A percentile compares a stretch with the other conserved stretches of the same genome.
phyloP scores from a whole-genome alignment of 495 filamentous ascomycete species.

The Neurospora sp. region DNA sequence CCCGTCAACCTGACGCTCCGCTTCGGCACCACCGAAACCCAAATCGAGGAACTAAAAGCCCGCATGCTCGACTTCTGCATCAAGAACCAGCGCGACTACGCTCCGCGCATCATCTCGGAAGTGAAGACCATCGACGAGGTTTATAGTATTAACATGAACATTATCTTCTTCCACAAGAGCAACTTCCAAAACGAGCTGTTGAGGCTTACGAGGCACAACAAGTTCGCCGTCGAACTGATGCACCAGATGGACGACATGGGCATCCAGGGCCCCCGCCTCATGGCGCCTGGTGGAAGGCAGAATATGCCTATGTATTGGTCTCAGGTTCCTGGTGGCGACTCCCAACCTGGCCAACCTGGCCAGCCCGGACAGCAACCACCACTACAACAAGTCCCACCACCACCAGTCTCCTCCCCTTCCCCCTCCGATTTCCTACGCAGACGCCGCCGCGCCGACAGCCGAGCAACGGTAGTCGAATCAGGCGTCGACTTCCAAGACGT shows the following conservation, averaged over 20 bases:
- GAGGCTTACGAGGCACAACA: constrained; percentile 83
- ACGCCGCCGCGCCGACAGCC: constrained; percentile 6
- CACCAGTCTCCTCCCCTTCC: not conserved
- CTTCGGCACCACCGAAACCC: constrained; percentile 78
- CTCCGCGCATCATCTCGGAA: constrained; percentile 82
- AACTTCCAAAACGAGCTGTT: constrained; percentile 85
- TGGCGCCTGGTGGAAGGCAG: constrained; percentile 52
- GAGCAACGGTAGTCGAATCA: constrained; percentile 17
- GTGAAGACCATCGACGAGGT: constrained; percentile 52
- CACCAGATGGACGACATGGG: constrained; percentile 69
- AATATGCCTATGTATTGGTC: constrained; percentile 41
- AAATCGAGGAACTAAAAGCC: constrained; percentile 75
- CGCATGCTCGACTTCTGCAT: constrained; percentile 79
- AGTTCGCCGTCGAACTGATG: constrained; percentile 93
- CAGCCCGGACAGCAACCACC: not conserved
- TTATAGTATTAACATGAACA: constrained; percentile 69
- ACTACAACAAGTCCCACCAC: not conserved
- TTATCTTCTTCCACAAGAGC: constrained; percentile 96
- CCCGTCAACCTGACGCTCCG: constrained; percentile 75
- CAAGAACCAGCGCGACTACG: constrained; percentile 85
- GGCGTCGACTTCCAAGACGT: constrained; percentile 26
- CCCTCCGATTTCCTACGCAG: not conserved
- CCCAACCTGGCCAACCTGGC: not conserved
- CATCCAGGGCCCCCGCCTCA: constrained; percentile 76
- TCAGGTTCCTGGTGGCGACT: constrained; percentile 10